Percentiles rank a stretch among this genome's conserved stretches.
phyloP scores from a whole-genome alignment of 768 basidiomycete genomes.

The Leccinum pellstonianum region DNA sequence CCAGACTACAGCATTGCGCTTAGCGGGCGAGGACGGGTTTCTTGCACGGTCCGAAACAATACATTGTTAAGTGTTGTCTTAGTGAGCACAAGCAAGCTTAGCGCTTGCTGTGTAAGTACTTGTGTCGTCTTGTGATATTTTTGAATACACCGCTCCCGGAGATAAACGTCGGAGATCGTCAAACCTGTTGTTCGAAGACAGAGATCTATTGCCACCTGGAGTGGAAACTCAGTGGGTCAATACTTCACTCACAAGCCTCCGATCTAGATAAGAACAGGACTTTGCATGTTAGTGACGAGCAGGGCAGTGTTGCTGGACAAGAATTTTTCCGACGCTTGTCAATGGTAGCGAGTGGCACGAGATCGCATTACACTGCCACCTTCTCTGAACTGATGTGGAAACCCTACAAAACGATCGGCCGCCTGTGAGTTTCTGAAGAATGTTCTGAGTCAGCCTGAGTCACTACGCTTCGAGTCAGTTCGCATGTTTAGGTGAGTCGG shows the following conservation, averaged over 20 bases:
- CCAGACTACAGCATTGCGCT: background rate
- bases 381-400: background rate
- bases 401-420: background rate
- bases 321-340: background rate
- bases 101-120: background rate
- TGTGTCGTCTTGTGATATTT: background rate
- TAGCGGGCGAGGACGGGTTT: background rate
- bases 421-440: background rate
- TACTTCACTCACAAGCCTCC: too few species aligned
- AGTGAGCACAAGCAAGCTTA: background rate
- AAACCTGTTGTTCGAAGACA: background rate
- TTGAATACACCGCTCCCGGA: background rate
- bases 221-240: too few species aligned
- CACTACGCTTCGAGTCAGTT: conserved; percentile 1
- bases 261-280: background rate
- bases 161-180: background rate
- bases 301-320: conserved; percentile 7
- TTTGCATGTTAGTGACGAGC: background rate
- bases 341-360: background rate
- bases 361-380: conserved; percentile 8
- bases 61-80: background rate
- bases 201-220: too few species aligned
- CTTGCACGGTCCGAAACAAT: background rate
- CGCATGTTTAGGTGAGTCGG: background rate
- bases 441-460: background rate